Conservation (phyloP, 805 yeast species). For the Schwanniomyces yamadae region DNA sequence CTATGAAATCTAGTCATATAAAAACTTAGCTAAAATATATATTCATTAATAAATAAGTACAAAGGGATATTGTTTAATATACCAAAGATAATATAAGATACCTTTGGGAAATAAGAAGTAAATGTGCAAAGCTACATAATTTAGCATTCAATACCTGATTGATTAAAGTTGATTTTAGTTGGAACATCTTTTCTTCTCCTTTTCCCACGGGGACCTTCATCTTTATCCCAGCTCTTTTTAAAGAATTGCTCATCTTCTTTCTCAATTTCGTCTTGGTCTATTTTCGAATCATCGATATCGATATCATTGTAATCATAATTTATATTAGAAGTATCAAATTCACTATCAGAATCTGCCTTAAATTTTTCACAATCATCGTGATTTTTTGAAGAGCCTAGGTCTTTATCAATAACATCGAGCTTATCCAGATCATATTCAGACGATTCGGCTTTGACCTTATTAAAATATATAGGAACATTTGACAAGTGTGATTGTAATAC, state of each 20-base stretch:
- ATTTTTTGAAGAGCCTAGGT: not conserved
- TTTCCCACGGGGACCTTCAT: constrained; percentile 2
- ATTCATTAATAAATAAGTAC: no score
- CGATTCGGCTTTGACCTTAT: not conserved
- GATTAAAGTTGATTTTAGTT: constrained; percentile 17
- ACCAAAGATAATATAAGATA: no score
- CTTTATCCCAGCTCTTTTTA: constrained; percentile 16
- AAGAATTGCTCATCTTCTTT: constrained; percentile 16
- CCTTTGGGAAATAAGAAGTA: no score
- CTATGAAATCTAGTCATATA: no score
- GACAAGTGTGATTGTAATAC: constrained; percentile 8
- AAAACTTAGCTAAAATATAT: no score
- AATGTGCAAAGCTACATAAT: no score
- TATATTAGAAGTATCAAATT: constrained; percentile 2
- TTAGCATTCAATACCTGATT: constrained; percentile 10
- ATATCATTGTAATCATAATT: constrained; percentile 16
- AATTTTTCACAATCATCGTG: no score
- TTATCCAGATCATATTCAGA: not conserved
- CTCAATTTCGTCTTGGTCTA: constrained; percentile 15
- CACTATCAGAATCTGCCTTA: constrained; percentile 1
- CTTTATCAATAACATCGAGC: not conserved
- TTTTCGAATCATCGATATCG: constrained; percentile 14
- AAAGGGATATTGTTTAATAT: no score
- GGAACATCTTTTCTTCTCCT: constrained; percentile 10
- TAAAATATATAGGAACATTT: constrained; percentile 7